Base-by-base conservation (phyloP, 805 yeast species). In the Metschnikowia reukaufii region DNA sequence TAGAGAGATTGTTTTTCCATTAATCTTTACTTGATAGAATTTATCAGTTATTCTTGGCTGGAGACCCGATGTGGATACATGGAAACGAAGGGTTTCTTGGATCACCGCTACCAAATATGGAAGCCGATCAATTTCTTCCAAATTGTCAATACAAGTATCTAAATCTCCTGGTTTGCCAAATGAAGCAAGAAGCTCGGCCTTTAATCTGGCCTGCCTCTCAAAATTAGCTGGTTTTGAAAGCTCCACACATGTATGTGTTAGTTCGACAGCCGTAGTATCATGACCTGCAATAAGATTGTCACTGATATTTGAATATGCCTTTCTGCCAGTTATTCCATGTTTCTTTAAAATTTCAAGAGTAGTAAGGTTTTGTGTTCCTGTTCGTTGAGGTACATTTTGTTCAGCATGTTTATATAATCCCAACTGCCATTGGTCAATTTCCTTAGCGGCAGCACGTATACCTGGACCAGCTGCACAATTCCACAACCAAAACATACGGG, bases 271-370 rank as follows among this genome's bases (percentile, higher is more conserved):
- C 7, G 63, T 83, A 6, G 91, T 84, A 57, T 84, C 86, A 60
- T 85, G 90, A 4, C 91, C 91, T 1, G 91, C 91, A 35, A 85
- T 82, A 31, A 84, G 73, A 59, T 84, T 88, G 58, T 84, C 91
- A 39, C 77, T 62, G 6, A 72, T 49, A 45, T 69, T 66, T 0
- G 74, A 63, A 54, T 70, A 72, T 2, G 76, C 74, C 32, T 58
- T 45, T 23, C 58, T 55, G 3, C 68, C 72, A 2, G 41, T 41
- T 18, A 64, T 50, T 0, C 74, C 73, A 40, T 58, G 56, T 37
- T 58, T 57, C 27, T 64, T 64, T 39, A 72, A 57, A 4, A 67
- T 53, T 44, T 68, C 69, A 23, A 72, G 56, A 1, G 74, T 68
- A 8, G 71, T 60, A 25, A 52, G 37, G 42, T 65, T 63, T 30